Conservation (phyloP, 2,329 filamentous ascomycete species). For the Neocatenulostroma microsporum region DNA sequence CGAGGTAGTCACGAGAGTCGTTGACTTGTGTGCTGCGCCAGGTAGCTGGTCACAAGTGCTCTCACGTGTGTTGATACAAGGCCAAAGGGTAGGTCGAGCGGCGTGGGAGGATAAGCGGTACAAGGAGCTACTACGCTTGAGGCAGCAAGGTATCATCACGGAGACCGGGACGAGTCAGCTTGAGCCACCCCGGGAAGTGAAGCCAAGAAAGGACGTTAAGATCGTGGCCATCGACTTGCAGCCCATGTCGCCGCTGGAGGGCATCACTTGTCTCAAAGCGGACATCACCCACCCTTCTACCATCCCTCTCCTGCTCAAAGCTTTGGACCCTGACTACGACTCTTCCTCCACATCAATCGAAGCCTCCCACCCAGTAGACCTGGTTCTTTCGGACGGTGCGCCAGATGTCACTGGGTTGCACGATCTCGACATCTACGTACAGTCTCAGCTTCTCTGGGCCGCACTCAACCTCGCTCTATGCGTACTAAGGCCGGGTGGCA, state of each 20-base stretch:
- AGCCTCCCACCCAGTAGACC: constrained; percentile 69
- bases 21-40: constrained; percentile 91
- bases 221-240: constrained; percentile 95
- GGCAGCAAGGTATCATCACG: constrained; percentile 2
- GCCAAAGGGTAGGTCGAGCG: constrained; percentile 76
- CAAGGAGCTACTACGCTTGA: constrained; percentile 29
- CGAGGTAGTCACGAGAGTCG: constrained; percentile 78
- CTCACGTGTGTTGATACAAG: constrained; percentile 85
- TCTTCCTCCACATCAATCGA: constrained; percentile 28
- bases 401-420: constrained; percentile 95
- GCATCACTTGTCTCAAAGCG: constrained; percentile 83
- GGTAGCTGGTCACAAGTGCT: constrained; percentile 97
- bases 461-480: constrained; percentile 89
- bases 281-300: constrained; percentile 98
- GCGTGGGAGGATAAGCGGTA: constrained; percentile 83
- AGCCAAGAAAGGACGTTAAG: constrained; percentile 54
- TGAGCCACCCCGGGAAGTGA: constrained; percentile 2
- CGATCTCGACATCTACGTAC: constrained; percentile 96
- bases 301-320: constrained; percentile 76
- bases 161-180: background rate
- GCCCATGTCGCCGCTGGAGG: constrained; percentile 87
- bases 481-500: constrained; percentile 84
- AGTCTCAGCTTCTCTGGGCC: constrained; percentile 89
- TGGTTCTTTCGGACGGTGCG: constrained; percentile 90
- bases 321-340: constrained; percentile 62